Percentiles rank a stretch among this genome's conserved stretches.
phyloP scores from a whole-genome alignment of 2,329 filamentous ascomycete species.

The Truncatella angustata region DNA sequence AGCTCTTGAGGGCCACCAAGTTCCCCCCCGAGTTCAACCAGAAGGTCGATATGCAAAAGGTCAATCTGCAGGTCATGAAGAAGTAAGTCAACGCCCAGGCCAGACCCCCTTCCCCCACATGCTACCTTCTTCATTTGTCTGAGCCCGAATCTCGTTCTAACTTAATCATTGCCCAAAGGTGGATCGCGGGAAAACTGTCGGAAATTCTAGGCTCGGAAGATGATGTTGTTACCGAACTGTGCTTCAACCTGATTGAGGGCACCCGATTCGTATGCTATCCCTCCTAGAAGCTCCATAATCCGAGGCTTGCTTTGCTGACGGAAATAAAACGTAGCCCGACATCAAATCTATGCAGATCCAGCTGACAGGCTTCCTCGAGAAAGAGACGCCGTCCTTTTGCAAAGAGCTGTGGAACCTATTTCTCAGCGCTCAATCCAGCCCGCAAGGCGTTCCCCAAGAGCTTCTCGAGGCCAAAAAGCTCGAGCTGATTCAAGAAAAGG shows the following conservation, averaged over 20 bases:
- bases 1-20: constrained; percentile 86
- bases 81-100: constrained; percentile 58
- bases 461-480: constrained; percentile 94
- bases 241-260: constrained; percentile 69
- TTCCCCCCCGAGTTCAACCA: constrained; percentile 91
- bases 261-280: constrained; percentile 65
- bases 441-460: constrained; percentile 91
- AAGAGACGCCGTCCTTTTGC: constrained; percentile 85
- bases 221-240: constrained; percentile 90
- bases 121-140: too few species aligned
- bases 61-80: constrained; percentile 97
- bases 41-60: constrained; percentile 96
- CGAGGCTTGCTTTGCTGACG: too few species aligned
- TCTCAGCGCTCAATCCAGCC: constrained; percentile 82
- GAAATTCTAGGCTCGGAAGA: constrained; percentile 90
- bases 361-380: constrained; percentile 91
- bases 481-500: constrained; percentile 94
- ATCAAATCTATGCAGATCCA: constrained; percentile 95
- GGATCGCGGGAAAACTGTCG: constrained; percentile 87
- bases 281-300: too few species aligned
- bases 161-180: constrained; percentile 53
- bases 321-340: constrained; percentile 84
- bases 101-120: not conserved
- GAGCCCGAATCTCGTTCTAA: too few species aligned
- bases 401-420: constrained; percentile 92